Evolutionary conservation across 345 rosid genomes (phyloP), one percentile per base, ranked within the genome.

Genomic region (Barbarea vulgaris): DNA sequence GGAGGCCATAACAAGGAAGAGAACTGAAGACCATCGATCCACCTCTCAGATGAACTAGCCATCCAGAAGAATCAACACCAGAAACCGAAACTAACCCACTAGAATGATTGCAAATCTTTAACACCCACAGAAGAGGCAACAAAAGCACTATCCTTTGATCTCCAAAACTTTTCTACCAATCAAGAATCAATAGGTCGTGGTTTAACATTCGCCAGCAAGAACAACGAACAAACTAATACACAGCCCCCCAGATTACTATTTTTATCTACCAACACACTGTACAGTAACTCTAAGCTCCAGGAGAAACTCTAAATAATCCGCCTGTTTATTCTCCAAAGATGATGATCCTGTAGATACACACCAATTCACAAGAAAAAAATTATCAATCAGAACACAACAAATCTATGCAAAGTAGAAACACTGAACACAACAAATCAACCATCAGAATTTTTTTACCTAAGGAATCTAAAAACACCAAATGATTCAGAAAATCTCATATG

Each of bases 21-120:
- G 83, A 80, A 87, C 57, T 86, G 91, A 76, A 94, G 96, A 44
- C 97, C 90, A 81, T 91, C 97, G 73, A 87, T 89, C 98, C 98
- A 94, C 75, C 95, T 85, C 87, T 85, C 97, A 39, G 90, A 85
- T 70, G 89, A 83, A 81, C 54, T 81, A 65, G 93, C 91, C 96
- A 92, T 89, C 66, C 30, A 59, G 48, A 57, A 55, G 47, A 55
- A 33, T 50, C 12, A 17, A 53, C 3, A 47, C 15, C 61, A 46
- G 41, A 4, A 13, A 53, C 36, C 46, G n/a, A 37, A 46, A 56
- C 59, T 54, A 54, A 52, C 54, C 17, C 42, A 54, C 51, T 25
- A 41, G 11, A 56, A 47, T 13, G 37, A 30, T 51, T 22, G 46
- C 48, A 59, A 51, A 59, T 41, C 61, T n/a, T n/a, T 52, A 36